Evolutionary conservation across 164 flowering plant genomes (phyloP).

Genomic region (Vitis labrusca): DNA sequence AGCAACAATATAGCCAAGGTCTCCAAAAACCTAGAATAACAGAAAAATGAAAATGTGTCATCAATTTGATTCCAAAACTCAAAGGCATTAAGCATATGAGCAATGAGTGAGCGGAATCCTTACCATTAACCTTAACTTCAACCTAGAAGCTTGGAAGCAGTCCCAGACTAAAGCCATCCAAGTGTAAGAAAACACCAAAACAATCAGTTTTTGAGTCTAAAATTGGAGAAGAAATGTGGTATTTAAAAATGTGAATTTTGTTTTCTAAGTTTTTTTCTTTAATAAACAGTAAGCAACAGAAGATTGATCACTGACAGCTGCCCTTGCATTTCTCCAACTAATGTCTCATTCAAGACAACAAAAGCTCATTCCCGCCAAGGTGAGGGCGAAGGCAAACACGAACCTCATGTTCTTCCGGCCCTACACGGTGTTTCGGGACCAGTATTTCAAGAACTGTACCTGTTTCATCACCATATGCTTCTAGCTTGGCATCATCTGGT

Average conservation of each 20-base stretch:
- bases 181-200: not conserved
- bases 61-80: not conserved
- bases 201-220: not conserved
- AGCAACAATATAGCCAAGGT: not conserved
- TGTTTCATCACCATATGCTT: conserved; percentile 22
- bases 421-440: conserved; percentile 26
- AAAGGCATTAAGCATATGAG: not conserved
- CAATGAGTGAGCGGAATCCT: not conserved
- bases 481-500: conserved; percentile 26
- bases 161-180: not conserved
- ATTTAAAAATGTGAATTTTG: not conserved
- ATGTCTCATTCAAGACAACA: conserved; percentile 10
- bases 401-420: conserved; percentile 28
- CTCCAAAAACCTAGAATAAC: not conserved
- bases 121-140: not conserved
- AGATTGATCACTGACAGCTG: not conserved
- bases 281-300: not conserved
- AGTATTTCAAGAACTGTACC: conserved; percentile 24
- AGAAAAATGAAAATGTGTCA: not conserved
- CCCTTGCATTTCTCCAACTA: not conserved
- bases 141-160: not conserved
- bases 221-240: not conserved
- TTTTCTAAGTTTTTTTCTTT: too few species aligned
- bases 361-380: conserved; percentile 10
- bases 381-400: conserved; percentile 29